A percentile compares a stretch with the other conserved stretches of the same genome.
Evolutionary conservation across 352 stramenopile genomes (phyloP).

Genomic region (Phytophthora constricta): DNA sequence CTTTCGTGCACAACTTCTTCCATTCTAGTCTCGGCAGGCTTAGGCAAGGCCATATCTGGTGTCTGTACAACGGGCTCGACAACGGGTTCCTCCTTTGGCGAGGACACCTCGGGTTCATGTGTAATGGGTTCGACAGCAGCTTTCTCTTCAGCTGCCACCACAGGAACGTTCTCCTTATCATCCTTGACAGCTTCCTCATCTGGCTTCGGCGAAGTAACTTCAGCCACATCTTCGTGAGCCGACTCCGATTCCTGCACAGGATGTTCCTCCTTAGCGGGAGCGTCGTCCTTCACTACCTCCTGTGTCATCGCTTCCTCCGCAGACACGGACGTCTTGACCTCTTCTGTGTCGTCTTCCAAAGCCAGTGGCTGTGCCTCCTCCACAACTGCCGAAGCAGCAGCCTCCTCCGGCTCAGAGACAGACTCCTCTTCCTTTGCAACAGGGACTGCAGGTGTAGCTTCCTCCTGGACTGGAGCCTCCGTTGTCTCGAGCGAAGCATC

Average conservation of each 20-base stretch:
- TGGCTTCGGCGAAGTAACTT: neutral
- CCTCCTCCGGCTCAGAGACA: constrained; percentile 8
- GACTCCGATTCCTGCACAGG: constrained; percentile 1
- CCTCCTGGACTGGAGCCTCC: constrained; percentile 6
- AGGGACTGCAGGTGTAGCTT: neutral
- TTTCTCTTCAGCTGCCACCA: neutral
- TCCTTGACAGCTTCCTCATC: neutral
- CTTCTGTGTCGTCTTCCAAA: constrained; percentile 15
- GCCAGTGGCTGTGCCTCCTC: constrained; percentile 8
- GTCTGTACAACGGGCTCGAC: constrained; percentile 17
- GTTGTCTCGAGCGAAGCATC: neutral
- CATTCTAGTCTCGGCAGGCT: constrained; percentile 3
- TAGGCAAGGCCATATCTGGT: constrained; percentile 1
- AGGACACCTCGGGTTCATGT: neutral
- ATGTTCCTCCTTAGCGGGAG: constrained; percentile 1
- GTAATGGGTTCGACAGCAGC: neutral
- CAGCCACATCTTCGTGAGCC: neutral
- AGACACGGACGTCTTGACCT: constrained; percentile 5
- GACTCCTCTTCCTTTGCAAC: constrained; percentile 12
- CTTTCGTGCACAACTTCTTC: neutral
- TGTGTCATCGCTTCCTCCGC: constrained; percentile 6
- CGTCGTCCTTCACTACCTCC: constrained; percentile 14
- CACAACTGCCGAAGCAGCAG: constrained; percentile 7
- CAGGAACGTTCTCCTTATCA: neutral
- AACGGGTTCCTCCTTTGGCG: neutral